A percentile compares a stretch with the other conserved stretches of the same genome.
phyloP scores from a whole-genome alignment of 179 eudicot species.

The Camellia oleifera region DNA sequence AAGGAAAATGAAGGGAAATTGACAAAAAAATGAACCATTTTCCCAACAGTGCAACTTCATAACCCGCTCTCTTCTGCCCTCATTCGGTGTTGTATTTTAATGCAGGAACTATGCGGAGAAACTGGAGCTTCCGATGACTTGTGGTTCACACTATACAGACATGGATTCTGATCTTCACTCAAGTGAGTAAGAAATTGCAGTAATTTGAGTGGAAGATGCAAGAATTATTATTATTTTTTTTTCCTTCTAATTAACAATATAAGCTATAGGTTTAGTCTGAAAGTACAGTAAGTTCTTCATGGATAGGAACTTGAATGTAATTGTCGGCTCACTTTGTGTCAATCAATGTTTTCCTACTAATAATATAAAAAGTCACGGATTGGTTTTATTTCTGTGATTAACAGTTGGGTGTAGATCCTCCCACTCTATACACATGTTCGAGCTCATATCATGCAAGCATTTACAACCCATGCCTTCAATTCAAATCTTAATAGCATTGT shows the following conservation, averaged over 20 bases:
- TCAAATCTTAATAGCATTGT: too few species aligned
- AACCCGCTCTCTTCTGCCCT: not conserved
- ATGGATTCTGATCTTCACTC: constrained; percentile 38
- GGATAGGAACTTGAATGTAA: not conserved
- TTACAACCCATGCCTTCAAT: too few species aligned
- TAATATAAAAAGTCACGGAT: too few species aligned
- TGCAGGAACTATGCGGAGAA: constrained; percentile 68
- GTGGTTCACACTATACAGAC: constrained; percentile 35
- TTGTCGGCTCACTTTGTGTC: not conserved
- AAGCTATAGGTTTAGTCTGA: not conserved
- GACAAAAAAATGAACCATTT: too few species aligned
- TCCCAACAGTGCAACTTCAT: not conserved
- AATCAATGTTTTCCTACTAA: too few species aligned
- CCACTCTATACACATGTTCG: too few species aligned
- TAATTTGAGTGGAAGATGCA: not conserved
- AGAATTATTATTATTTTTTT: not conserved
- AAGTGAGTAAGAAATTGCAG: constrained; percentile 32
- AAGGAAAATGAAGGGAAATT: too few species aligned
- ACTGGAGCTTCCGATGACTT: constrained; percentile 41
- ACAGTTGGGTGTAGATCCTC: too few species aligned
- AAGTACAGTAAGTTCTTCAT: not conserved
- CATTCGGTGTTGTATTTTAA: not conserved
- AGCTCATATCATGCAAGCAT: too few species aligned
- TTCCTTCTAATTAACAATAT: not conserved
- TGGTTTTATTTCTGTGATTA: too few species aligned